Base-by-base conservation (phyloP, 1,139 yeast species). In the Yamadazyma aaseri region DNA sequence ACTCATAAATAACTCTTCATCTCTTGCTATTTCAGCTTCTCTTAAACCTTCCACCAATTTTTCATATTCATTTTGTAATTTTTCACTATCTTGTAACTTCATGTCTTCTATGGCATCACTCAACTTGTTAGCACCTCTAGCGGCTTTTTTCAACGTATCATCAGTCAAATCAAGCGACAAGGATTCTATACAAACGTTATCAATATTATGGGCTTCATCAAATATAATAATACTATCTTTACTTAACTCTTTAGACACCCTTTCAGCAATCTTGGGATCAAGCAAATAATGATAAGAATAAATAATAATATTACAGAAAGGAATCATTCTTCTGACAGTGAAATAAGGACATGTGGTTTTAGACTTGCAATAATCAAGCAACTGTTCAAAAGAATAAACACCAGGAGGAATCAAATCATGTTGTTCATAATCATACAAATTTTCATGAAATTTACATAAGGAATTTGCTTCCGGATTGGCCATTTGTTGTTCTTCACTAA, bases 151-250 rank as follows among this genome's bases (percentile, higher is more conserved):
- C 29, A 71, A 49, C 2, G 70, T 63, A 39, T 71, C 76, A 37
- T 71, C 75, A 1, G 75, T 69, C 37, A 71, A 55, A 55, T 94
- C 98, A 35, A 92, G 73, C 9, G 97, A 87, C 33, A 92, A 64
- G 1, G 98, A 86, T 58, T 92, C 99, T 41, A 92, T 92, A 65
- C 98, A 92, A 38, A 92, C 99, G 68, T 92, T 92, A 72, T 92
- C 98, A 39, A 92, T 92, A 62, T 92, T 92, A 60, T 92, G 99
- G 33, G 98, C 98, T 63, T 92, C 99, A 63, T 92, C 99, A 55
- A 92, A 92, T 31, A 92, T 94, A 43, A 92, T 86, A 40, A 92
- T 92, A 39, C 95, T 77, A 54, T 92, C 98, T 49, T 90, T 87
- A 11, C 96, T 86, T 35, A 92, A 73, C 53, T 94, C 97, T 45